Percentiles rank a stretch among this genome's conserved stretches.
phyloP scores from a whole-genome alignment of 306 rosid species.

The Sicyos baderoa region DNA sequence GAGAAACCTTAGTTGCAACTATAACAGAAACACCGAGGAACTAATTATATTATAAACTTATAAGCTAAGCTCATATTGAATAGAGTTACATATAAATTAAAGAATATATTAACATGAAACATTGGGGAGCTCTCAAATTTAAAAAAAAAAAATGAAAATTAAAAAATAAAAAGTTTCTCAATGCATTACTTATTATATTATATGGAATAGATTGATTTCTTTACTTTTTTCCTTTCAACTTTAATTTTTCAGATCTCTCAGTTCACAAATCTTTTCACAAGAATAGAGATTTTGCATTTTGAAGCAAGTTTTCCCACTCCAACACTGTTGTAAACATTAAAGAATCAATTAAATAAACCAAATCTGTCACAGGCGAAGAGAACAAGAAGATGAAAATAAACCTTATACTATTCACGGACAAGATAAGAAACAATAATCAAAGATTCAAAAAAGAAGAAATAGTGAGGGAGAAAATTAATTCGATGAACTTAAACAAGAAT shows the following conservation, averaged over 20 bases:
- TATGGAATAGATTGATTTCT: background rate
- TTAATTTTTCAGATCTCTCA: background rate
- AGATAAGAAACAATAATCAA: background rate
- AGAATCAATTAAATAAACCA: background rate
- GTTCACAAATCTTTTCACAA: background rate
- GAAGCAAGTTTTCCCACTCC: background rate
- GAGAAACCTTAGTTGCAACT: background rate
- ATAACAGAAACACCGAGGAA: background rate
- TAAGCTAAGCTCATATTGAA: background rate
- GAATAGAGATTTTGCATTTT: background rate
- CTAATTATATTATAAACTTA: too few relatives aligned
- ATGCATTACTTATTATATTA: background rate
- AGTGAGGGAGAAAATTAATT: background rate
- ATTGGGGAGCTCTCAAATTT: background rate
- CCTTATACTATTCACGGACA: background rate
- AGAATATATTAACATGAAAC: background rate
- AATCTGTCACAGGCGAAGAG: too few relatives aligned
- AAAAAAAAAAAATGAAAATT: too few relatives aligned
- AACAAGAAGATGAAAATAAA: background rate
- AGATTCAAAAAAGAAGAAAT: background rate
- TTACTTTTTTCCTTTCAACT: background rate
- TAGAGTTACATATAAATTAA: background rate
- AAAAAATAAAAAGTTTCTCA: background rate
- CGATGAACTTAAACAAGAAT: background rate
- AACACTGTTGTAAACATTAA: background rate